A percentile compares a stretch with the other conserved stretches of the same genome.
These are phyloP conservation scores for Xylaria arbuscula DNA, from an alignment of 2,329 filamentous ascomycete genomes.

Conservation along the genomic window DNA sequence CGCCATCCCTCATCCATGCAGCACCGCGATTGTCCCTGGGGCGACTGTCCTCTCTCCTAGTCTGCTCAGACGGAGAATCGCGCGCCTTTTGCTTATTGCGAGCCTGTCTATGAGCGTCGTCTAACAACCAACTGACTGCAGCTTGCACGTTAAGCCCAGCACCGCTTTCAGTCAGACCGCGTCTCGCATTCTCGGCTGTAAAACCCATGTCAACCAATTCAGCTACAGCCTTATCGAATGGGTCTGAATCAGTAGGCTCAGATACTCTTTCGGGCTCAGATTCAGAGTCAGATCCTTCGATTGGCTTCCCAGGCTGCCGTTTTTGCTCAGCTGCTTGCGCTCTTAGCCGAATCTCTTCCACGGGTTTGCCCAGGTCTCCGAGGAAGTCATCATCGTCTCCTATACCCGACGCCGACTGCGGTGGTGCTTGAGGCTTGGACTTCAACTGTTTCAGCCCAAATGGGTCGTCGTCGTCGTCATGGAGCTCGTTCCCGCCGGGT, in stretches of 20 bases:
- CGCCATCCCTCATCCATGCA: conserved; percentile 72
- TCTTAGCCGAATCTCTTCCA: conserved; percentile 70
- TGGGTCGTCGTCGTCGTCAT: conserved; percentile 80
- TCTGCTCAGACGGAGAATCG: conserved; percentile 57
- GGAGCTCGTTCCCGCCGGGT: conserved; percentile 53
- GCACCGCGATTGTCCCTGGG: conserved; percentile 58
- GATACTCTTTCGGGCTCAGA: conserved; percentile 53
- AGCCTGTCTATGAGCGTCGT: conserved; percentile 87
- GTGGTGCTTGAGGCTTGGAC: conserved; percentile 51
- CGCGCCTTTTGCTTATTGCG: conserved; percentile 74
- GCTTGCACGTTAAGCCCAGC: conserved; percentile 83
- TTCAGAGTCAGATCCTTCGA: conserved; percentile 63
- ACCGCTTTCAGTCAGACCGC: conserved; percentile 83
- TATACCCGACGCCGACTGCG: conserved; percentile 35
- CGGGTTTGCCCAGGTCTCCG: conserved; percentile 71
- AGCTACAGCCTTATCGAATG: conserved; percentile 82
- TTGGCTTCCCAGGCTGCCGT: conserved; percentile 66
- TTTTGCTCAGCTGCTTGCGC: conserved; percentile 54
- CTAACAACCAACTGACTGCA: conserved; percentile 88
- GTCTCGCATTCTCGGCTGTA: conserved; percentile 81
- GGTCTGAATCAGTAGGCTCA: conserved; percentile 59
- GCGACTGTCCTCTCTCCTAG: conserved; percentile 53
- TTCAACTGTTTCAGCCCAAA: conserved; percentile 81
- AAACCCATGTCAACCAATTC: conserved; percentile 97
- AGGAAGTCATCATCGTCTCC: conserved; percentile 74